Conservation (phyloP, 176 grass and related monocot genomes). For the Olyra latifolia region DNA sequence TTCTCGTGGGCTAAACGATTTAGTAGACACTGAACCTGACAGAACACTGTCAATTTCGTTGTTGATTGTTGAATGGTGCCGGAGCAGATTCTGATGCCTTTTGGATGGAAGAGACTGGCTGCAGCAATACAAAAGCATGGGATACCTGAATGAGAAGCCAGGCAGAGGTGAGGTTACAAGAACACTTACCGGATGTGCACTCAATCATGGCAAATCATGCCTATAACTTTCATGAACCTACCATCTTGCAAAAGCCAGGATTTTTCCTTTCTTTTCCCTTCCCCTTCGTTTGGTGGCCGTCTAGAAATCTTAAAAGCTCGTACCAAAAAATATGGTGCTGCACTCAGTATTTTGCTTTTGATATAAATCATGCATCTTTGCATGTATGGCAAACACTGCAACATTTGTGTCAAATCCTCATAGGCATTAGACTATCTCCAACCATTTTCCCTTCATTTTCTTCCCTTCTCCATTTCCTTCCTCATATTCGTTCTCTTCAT, state of each 20-base stretch:
- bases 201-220: slow-evolving; percentile 14
- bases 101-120: background rate
- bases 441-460: too few species aligned
- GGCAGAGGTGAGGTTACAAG: background rate
- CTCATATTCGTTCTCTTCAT: too few species aligned
- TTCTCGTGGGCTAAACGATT: too few species aligned
- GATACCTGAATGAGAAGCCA: background rate
- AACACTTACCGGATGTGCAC: background rate
- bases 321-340: background rate
- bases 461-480: too few species aligned
- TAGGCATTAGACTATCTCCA: too few species aligned
- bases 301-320: background rate
- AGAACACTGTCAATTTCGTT: background rate
- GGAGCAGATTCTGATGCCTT: background rate
- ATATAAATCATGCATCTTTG: background rate
- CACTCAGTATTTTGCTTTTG: background rate
- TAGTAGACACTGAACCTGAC: background rate
- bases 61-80: background rate
- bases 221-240: background rate
- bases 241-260: background rate
- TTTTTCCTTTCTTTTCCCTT: background rate
- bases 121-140: background rate
- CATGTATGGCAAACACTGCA: background rate
- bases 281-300: background rate
- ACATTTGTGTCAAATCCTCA: background rate